Conservation (phyloP, 1,284 basidiomycete species). For the Anthracocystis panici-leucophaei region DNA sequence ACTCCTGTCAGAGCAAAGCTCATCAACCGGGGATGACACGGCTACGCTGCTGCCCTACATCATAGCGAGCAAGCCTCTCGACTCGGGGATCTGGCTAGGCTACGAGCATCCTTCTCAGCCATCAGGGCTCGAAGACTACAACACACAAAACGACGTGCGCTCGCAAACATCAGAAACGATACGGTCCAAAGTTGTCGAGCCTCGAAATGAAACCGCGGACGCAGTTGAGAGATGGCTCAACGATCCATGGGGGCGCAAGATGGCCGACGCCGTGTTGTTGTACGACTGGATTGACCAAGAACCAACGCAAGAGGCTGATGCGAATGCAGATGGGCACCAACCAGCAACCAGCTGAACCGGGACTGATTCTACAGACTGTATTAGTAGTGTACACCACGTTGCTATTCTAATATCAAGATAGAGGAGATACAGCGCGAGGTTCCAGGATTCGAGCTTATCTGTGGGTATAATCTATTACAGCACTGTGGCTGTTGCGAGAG, state of each 20-base stretch:
- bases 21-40: not conserved
- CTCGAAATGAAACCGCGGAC: not conserved
- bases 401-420: not conserved
- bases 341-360: not conserved
- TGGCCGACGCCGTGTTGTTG: conserved; percentile 51
- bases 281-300: conserved; percentile 59
- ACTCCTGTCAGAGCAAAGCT: conserved; percentile 18
- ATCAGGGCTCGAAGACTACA: not conserved
- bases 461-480: conserved; percentile 15
- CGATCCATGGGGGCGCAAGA: conserved; percentile 37
- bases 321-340: conserved; percentile 8
- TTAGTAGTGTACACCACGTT: not conserved
- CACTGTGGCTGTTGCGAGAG: conserved; percentile 8
- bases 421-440: not conserved
- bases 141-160: not conserved
- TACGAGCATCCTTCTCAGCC: conserved; percentile 23
- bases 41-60: conserved; percentile 31
- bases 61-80: conserved; percentile 51
- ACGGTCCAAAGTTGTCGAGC: not conserved
- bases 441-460: not conserved
- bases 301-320: conserved; percentile 6
- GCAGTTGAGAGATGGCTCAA: conserved; percentile 26
- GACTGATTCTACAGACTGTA: not conserved
- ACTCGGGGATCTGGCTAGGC: conserved; percentile 53
- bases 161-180: not conserved